Evolutionary conservation across 768 basidiomycete genomes (phyloP), one percentile per base, ranked within the genome.

Genomic region (Hypsizygus marmoreus): DNA sequence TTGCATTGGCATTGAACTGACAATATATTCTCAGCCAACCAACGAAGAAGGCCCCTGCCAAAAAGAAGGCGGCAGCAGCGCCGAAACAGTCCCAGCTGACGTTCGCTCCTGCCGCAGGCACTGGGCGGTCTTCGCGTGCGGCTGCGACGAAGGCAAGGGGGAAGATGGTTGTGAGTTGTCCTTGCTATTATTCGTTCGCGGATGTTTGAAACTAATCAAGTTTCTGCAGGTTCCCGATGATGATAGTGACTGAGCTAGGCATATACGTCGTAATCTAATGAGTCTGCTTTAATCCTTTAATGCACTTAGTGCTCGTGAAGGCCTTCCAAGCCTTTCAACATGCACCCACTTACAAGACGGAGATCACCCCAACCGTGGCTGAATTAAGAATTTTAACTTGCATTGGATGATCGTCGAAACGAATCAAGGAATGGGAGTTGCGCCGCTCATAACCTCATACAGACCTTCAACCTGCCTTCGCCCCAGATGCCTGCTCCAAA

Each of bases 401-500:
- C n/a, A n/a, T n/a, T n/a, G n/a, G n/a, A n/a, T n/a, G n/a, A n/a
- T n/a, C n/a, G n/a, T n/a, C n/a, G n/a, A n/a, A n/a, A n/a, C n/a
- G n/a, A n/a, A n/a, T 42, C 11, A 10, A 10, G 43, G n/a, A 20
- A 30, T 17, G 23, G 40, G 13, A 7, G 36, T n/a, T 20, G 24
- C 14, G 10, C 75, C 74, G 40, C 67, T 76, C 75, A 84, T 76
- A 7, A 91, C 82, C 51, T 90, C 84, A 47, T 86, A 87, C 47
- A 88, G 55, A 8, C 82, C 86, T 4, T 82, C 77, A 8, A 68
- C 72, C 52, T 75, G 74, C 57, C 86, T 76, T 50, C 71, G 75
- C 1, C 67, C 70, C 13, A 94, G 67, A 30, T 66, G 65, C 58
- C 83, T 79, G 54, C 90, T 87, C 91, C 91, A 95, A 64, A 93